Evolutionary conservation across 2,329 filamentous ascomycete species (phyloP), one percentile per base, ranked within the genome.

Genomic region (Colletotrichum ledebouriae): DNA sequence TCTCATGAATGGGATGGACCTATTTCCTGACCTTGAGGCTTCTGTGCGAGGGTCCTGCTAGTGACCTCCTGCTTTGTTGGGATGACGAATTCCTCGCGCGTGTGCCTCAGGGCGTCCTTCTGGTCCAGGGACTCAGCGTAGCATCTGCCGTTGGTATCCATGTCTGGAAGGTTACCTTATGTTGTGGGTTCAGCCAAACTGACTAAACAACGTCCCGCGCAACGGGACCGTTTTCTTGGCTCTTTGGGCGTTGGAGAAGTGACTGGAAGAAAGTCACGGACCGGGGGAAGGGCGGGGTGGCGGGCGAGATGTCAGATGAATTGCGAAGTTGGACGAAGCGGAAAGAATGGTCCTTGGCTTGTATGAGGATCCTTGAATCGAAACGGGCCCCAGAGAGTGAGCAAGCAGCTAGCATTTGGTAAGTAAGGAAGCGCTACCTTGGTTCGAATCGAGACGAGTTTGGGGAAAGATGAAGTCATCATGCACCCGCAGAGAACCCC

Each of bases 1-100:
- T 4, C 10, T 12, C 13, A n/a, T 41, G n/a, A 41, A 47, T 15
- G 2, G 37, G 37, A 46, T n/a, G 33, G 15, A 15, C 15, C 39
- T 15, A 61, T 17, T 55, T 33, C 37, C 65, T 63, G 52, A 73
- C 73, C 61, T 64, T 12, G 37, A 39, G 37, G 12, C 37, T 62
- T 63, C 65, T 71, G 53, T n/a, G 69, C 59, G 50, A 79, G 73
- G 33, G 73, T 72, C 58, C 73, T 76, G 70, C 75, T 75, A 53
- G 67, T 65, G 56, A 76, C 73, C 66, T 76, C 75, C 33, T 72
- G 71, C 65, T 72, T 75, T 65, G 74, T 90, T 1, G 93, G 93
- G 62, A 95, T 90, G 56, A 90, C 84, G 76, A 94, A 96, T 73
- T 94, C 85, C 7, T 86, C 78, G 46, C 92, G 85, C 61, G 90